Evolutionary conservation across 306 rosid genomes (phyloP).

Genomic region (Senna siamea): DNA sequence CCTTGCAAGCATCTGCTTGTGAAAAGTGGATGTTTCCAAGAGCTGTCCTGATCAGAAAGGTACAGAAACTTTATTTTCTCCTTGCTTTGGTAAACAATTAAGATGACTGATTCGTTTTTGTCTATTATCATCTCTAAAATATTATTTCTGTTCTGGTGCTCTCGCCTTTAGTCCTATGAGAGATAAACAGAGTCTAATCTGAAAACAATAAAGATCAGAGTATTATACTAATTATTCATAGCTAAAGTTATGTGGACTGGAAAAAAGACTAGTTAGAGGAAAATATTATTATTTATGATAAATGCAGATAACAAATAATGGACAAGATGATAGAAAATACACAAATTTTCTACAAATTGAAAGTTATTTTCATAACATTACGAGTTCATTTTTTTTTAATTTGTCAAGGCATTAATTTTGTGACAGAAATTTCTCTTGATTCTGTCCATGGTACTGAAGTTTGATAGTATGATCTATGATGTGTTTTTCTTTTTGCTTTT

Average conservation of each 20-base stretch:
- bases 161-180: neutral
- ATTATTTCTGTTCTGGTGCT: slow-evolving; percentile 20
- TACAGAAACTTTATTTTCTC: slow-evolving; percentile 18
- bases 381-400: neutral
- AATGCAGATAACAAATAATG: neutral
- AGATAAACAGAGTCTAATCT: neutral
- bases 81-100: slow-evolving; percentile 11
- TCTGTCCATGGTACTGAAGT: slow-evolving; percentile 5
- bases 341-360: neutral
- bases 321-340: slow-evolving; percentile 12
- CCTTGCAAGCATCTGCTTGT: slow-evolving; percentile 32
- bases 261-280: neutral
- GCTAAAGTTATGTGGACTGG: neutral
- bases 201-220: neutral
- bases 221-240: neutral
- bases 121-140: slow-evolving; percentile 22
- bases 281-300: neutral
- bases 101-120: slow-evolving; percentile 2
- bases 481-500: neutral
- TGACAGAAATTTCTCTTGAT: slow-evolving; percentile 14
- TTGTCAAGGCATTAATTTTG: slow-evolving; percentile 15
- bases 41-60: slow-evolving; percentile 28
- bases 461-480: slow-evolving; percentile 13
- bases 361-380: slow-evolving; percentile 12
- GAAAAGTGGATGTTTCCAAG: slow-evolving; percentile 29